Evolutionary conservation across 2,329 filamentous ascomycete genomes (phyloP), one percentile per base, ranked within the genome.

Genomic region (Colletotrichum tropicicola): DNA sequence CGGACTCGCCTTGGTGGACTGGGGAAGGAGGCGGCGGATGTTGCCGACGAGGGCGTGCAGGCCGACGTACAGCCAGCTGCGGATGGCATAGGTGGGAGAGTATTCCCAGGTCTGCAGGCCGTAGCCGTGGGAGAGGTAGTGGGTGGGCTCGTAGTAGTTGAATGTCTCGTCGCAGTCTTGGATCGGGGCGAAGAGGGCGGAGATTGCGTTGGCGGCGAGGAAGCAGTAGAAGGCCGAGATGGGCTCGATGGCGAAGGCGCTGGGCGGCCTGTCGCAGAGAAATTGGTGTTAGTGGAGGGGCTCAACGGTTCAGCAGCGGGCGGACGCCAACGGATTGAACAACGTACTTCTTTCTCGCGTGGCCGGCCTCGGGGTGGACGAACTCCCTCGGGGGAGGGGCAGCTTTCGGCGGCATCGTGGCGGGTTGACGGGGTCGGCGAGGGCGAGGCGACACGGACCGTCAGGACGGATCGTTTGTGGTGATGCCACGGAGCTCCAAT

Each of bases 41-140:
- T 88, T 92, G 45, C 89, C 91, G 47, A 92, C 79, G 19, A 90
- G 70, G 25, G 94, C 92, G 78, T 99, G 95, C 1, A 98, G 79
- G 5, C 84, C 87, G 37, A 97, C 84, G 73, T 99, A 99, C 21
- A 94, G 84, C 96, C 96, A 99, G 80, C 94, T 98, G 68, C 96
- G 90, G 71, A 99, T 98, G 53, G 94, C 92, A 79, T 92, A 98
- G 62, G 95, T 91, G 5, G 96, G 96, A 1, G 95, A 97, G 79
- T 98, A 99, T 78, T 99, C 96, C 96, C 96, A 99, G 1, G 96
- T 99, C 81, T 99, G 94, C 53, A 98, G 84, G 39, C 95, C 96
- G 74, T 97, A 95, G 71, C 93, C 92, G 82, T 98, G 94, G 64
- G 89, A 91, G 27, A 99, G 86, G 78, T 98, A 99, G 78, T 99